These are phyloP conservation scores for Kwoniella dejecticola DNA, from an alignment of 768 basidiomycete species.

Conservation along the genomic window DNA sequence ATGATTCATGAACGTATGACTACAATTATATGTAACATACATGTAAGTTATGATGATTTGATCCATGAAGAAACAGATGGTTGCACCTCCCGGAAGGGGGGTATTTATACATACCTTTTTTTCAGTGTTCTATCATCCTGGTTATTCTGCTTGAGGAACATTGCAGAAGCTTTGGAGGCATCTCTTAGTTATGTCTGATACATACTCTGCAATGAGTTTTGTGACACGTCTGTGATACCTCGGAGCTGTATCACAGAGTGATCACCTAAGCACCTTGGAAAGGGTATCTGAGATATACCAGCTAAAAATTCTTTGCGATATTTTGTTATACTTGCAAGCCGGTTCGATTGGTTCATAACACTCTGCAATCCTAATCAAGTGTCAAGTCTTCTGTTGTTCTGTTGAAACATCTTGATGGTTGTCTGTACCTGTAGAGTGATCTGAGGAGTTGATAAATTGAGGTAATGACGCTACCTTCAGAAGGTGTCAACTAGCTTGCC, in stretches of 20 bases:
- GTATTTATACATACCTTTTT: conserved; percentile 3
- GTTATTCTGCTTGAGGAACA: neutral
- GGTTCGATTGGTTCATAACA: no score
- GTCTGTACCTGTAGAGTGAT: conserved; percentile 30
- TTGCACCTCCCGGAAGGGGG: neutral
- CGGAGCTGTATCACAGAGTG: no score
- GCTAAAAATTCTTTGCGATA: no score
- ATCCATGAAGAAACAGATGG: neutral
- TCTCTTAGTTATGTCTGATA: no score
- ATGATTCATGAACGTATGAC: neutral
- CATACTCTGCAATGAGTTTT: neutral
- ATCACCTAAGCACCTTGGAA: no score
- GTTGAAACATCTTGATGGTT: conserved; percentile 19
- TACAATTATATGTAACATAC: neutral
- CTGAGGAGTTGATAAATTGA: neutral
- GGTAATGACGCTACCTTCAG: conserved; percentile 8
- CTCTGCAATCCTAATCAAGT: conserved; percentile 20
- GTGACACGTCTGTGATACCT: neutral
- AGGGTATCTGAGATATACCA: no score
- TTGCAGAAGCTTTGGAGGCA: neutral
- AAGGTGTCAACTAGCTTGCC: conserved; percentile 14
- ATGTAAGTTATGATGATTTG: neutral
- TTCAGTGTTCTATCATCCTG: neutral
- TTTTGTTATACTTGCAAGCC: no score
- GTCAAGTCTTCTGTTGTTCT: conserved; percentile 10